phyloP scores from a whole-genome alignment of 2,329 filamentous ascomycete species.

The Plenodomus lindquistii region DNA sequence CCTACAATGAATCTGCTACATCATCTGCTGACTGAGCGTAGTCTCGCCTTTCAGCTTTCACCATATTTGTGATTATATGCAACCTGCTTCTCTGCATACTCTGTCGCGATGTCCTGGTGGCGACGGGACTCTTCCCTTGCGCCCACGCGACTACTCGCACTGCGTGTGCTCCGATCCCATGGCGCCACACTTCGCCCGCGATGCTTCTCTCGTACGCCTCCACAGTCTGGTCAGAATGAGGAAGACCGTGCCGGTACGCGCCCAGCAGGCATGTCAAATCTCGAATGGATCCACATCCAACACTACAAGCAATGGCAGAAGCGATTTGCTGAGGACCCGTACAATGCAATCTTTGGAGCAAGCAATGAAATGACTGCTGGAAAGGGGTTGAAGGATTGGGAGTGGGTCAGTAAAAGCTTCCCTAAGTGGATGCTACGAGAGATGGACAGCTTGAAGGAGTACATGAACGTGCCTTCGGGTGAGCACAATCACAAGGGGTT shows the following conservation, averaged over 20 bases:
- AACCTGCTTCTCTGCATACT: not conserved
- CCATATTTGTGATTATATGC: not conserved
- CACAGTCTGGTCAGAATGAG: conserved; percentile 23
- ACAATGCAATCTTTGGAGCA: conserved; percentile 49
- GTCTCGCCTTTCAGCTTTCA: not conserved
- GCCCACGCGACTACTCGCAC: conserved; percentile 27
- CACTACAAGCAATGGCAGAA: conserved; percentile 35
- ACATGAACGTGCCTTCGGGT: not conserved
- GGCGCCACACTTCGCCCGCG: conserved; percentile 28
- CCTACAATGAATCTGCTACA: not conserved
- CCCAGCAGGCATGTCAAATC: conserved; percentile 29
- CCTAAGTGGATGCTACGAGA: conserved; percentile 40
- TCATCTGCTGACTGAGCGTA: not conserved
- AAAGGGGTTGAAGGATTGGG: conserved; percentile 35
- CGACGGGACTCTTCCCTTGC: conserved; percentile 31
- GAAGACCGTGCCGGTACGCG: conserved; percentile 19
- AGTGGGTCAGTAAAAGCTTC: conserved; percentile 34
- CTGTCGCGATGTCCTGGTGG: conserved; percentile 32
- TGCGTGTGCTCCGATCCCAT: conserved; percentile 26
- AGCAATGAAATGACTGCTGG: conserved; percentile 41
- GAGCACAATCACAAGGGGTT: not conserved
- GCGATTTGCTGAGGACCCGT: conserved; percentile 47
- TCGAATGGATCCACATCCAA: conserved; percentile 36
- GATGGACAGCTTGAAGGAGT: conserved; percentile 15
- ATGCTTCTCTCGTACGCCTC: conserved; percentile 33